phyloP scores from a whole-genome alignment of 2,329 filamentous ascomycete genomes.

The Diplodia intermedia region DNA sequence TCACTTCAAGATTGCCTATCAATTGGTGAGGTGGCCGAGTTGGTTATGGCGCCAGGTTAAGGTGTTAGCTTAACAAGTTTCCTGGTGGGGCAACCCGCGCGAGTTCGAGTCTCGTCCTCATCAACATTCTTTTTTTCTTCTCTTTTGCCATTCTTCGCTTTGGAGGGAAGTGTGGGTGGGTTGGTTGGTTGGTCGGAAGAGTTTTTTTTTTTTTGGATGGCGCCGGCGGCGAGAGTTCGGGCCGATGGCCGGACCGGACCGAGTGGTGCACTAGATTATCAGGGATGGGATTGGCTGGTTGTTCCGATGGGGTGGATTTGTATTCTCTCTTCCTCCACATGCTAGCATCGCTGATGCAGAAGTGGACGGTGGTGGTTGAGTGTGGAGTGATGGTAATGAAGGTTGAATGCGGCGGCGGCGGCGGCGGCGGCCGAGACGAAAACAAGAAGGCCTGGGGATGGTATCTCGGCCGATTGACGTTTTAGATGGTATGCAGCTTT shows the following conservation, averaged over 20 bases:
- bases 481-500: background rate
- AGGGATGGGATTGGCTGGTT: too few relatives aligned
- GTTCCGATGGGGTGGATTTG: too few relatives aligned
- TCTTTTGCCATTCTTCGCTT: background rate
- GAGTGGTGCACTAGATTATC: background rate
- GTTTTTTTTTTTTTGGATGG: background rate
- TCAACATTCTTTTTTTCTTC: background rate
- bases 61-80: background rate
- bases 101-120: too few relatives aligned
- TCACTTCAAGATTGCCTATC: background rate
- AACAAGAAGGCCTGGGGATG: background rate
- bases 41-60: slow-evolving; percentile 6
- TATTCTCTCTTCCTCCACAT: too few relatives aligned
- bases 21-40: background rate
- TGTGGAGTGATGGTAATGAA: too few relatives aligned
- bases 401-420: too few relatives aligned
- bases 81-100: too few relatives aligned
- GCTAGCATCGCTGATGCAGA: too few relatives aligned
- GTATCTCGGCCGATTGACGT: background rate
- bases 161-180: too few relatives aligned
- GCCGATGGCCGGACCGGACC: background rate
- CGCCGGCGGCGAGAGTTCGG: background rate
- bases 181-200: background rate
- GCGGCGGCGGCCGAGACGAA: too few relatives aligned
- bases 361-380: background rate